Percentiles rank a stretch among this genome's conserved stretches.
These are phyloP conservation scores for Solanum peruvianum DNA, from an alignment of 257 asterid species.

Conservation along the genomic window DNA sequence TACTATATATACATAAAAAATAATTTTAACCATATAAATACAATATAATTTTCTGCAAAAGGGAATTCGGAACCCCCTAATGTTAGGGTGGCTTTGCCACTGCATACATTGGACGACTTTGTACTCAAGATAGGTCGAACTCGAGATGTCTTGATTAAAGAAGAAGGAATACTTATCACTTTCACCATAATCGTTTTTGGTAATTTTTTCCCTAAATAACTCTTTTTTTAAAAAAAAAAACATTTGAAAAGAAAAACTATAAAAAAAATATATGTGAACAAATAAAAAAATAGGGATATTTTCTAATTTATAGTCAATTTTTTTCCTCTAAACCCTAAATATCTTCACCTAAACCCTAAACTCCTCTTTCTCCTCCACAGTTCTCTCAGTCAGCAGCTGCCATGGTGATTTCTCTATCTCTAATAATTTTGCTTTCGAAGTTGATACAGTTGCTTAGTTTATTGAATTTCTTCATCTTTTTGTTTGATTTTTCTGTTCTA, in stretches of 20 bases:
- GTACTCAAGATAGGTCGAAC: background rate
- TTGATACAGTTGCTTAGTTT: background rate
- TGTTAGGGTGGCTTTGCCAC: too few relatives aligned
- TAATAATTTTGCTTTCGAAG: background rate
- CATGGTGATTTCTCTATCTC: background rate
- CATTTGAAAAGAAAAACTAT: background rate
- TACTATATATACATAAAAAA: too few relatives aligned
- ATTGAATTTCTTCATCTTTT: background rate
- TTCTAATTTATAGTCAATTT: background rate
- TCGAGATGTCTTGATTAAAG: too few relatives aligned
- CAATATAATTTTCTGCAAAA: too few relatives aligned
- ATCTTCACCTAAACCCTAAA: background rate
- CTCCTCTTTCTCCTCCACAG: background rate
- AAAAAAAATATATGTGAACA: background rate
- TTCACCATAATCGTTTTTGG: fast-evolving
- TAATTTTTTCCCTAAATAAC: background rate
- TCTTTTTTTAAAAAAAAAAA: too few relatives aligned
- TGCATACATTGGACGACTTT: too few relatives aligned
- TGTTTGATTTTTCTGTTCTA: background rate
- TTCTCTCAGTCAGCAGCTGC: background rate
- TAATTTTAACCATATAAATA: too few relatives aligned
- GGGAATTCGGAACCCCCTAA: fast-evolving
- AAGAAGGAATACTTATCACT: fast-evolving
- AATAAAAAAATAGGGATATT: background rate
- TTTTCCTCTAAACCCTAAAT: background rate